phyloP scores from a whole-genome alignment of 495 filamentous ascomycete genomes.

The Neurospora tetraspora region DNA sequence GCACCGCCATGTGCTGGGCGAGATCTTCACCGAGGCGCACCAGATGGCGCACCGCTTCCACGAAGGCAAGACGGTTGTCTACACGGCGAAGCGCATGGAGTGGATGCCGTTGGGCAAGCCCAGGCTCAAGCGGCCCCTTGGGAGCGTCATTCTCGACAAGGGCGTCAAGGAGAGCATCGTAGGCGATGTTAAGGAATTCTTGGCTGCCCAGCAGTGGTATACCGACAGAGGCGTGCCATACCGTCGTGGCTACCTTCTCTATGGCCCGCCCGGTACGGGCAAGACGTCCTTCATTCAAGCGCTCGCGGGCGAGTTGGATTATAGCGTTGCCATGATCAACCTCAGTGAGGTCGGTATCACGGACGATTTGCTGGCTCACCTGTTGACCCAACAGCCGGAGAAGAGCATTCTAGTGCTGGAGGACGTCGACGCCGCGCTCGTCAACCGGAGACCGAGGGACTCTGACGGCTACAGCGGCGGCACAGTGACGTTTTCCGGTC shows the following conservation, averaged over 20 bases:
- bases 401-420: constrained; percentile 82
- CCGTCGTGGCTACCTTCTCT: constrained; percentile 82
- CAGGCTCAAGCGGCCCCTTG: constrained; percentile 73
- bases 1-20: constrained; percentile 74
- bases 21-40: constrained; percentile 79
- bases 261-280: constrained; percentile 88
- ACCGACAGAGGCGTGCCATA: constrained; percentile 92
- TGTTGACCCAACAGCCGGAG: constrained; percentile 78
- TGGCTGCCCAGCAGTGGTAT: constrained; percentile 76
- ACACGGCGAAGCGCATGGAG: constrained; percentile 65
- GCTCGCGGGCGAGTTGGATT: constrained; percentile 82
- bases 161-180: constrained; percentile 84
- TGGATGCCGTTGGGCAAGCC: constrained; percentile 86
- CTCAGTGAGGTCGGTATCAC: constrained; percentile 87
- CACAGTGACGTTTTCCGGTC: constrained; percentile 89
- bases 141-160: constrained; percentile 77
- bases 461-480: constrained; percentile 79
- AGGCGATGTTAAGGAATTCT: constrained; percentile 74
- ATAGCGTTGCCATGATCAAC: constrained; percentile 89
- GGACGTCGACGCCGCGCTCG: constrained; percentile 91
- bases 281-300: constrained; percentile 97
- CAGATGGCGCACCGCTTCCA: constrained; percentile 60
- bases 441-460: constrained; percentile 65
- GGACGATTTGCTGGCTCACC: constrained; percentile 80
- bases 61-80: constrained; percentile 92